Base-by-base conservation (phyloP, 306 rosid species). In the Prunus armeniaca region DNA sequence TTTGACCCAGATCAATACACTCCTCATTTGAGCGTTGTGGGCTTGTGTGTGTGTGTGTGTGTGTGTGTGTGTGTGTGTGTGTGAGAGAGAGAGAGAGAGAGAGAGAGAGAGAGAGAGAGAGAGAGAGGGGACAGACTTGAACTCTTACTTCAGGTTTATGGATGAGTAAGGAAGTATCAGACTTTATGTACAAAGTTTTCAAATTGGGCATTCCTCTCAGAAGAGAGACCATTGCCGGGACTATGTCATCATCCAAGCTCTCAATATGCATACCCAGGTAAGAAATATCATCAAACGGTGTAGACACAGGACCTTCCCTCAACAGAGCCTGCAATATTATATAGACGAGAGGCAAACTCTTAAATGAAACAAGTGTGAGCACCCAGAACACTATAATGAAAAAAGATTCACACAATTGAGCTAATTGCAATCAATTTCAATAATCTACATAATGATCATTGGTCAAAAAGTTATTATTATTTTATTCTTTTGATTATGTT, bases 181-280 rank as follows among this genome's bases (percentile, higher is more conserved):
- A 15, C 25, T 28, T 28, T 28, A 70, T 12, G 46, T 0, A 14
- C 19, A 70, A 70, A 19, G 63, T 70, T 4, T 4, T 51, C 63
- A 70, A 70, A 20, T 51, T 52, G 7, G 47, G 45, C 74, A 70
- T 52, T 70, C 63, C 49, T 9, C 30, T 52, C 18, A 70, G 34
- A 51, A 70, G 62, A 28, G 47, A 28, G 47, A 10, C 24, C 62
- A 70, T 18, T 9, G 45, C 18, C 2, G 74, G 74, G 62, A 70
- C 63, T 51, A 51, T 6, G 38, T 69, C 73, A 50, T 69, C 73
- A 27, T 49, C 46, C 74, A 28, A 49, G 74, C 74, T 50, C 46
- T 10, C 22, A 28, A 69, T 28, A 50, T 17, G 4, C 74, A 50
- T 18, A 17, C 43, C 46, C 46, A 69, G 18, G 61, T 50, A 13